Conservation (phyloP, 495 filamentous ascomycete species). For the Evansstolkia leycettana region DNA sequence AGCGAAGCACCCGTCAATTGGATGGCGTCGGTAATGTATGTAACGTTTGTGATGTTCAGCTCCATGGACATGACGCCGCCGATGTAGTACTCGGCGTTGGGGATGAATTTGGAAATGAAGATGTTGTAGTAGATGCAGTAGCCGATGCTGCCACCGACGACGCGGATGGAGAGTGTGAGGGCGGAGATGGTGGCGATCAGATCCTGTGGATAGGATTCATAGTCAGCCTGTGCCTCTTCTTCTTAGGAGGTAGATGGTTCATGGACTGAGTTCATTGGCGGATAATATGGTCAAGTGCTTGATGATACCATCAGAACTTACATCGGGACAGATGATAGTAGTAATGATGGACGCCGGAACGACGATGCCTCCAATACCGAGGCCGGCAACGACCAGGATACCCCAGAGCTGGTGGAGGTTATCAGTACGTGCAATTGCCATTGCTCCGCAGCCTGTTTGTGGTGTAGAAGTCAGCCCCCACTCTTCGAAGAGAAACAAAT, state of each 20-base stretch:
- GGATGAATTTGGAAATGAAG: conserved; percentile 52
- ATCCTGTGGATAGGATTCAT: conserved; percentile 27
- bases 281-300: too few species aligned
- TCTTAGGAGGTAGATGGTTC: too few species aligned
- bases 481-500: too few species aligned
- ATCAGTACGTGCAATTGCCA: conserved; percentile 42
- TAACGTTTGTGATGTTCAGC: conserved; percentile 39
- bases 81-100: conserved; percentile 37
- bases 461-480: too few species aligned
- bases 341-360: conserved; percentile 61
- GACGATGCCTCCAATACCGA: conserved; percentile 64
- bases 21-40: conserved; percentile 34
- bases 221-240: too few species aligned
- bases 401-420: conserved; percentile 51
- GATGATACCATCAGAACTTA: too few species aligned
- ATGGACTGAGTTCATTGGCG: too few species aligned
- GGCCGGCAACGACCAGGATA: conserved; percentile 48
- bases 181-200: conserved; percentile 64
- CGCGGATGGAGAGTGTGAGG: conserved; percentile 60
- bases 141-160: conserved; percentile 58
- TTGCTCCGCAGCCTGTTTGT: conserved; percentile 44
- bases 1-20: conserved; percentile 44
- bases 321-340: conserved; percentile 60
- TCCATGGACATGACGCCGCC: conserved; percentile 38
- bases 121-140: conserved; percentile 70